Evolutionary conservation across 805 yeast species (phyloP).

Genomic region (Kuraishia floccosa): DNA sequence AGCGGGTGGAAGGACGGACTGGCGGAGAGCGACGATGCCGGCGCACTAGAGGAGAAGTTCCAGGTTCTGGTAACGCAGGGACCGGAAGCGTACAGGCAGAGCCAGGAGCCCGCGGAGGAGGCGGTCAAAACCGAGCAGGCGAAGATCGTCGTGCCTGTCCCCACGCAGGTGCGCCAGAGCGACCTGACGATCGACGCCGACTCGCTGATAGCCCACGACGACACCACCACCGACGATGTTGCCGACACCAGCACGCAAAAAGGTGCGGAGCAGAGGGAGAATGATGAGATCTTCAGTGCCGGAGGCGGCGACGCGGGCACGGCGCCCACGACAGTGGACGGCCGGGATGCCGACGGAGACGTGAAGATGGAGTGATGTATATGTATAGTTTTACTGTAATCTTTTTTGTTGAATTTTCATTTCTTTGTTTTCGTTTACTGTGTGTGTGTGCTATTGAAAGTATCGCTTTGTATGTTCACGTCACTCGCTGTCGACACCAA

Average conservation of each 20-base stretch:
- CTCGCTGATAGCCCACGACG: conserved; percentile 6
- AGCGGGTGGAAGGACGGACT: conserved; percentile 45
- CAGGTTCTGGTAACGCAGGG: conserved; percentile 27
- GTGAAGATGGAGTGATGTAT: too few species aligned
- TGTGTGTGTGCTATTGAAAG: too few species aligned
- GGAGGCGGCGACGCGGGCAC: too few species aligned
- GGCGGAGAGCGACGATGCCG: conserved; percentile 23
- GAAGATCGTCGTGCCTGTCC: conserved; percentile 1
- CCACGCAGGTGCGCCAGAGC: background rate
- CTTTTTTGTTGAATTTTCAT: too few species aligned
- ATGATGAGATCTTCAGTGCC: background rate
- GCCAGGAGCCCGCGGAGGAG: conserved; percentile 3
- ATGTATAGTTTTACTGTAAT: too few species aligned
- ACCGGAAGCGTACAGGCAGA: conserved; percentile 15
- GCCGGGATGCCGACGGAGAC: too few species aligned
- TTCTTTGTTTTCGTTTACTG: too few species aligned
- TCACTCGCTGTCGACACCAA: conserved; percentile 78
- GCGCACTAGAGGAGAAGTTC: conserved; percentile 17
- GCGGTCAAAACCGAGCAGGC: conserved; percentile 2
- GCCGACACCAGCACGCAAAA: background rate
- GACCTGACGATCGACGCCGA: conserved; percentile 5
- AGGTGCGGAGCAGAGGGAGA: background rate
- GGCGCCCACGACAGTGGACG: too few species aligned
- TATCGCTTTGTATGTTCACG: too few species aligned
- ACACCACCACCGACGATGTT: conserved; percentile 1